phyloP scores from a whole-genome alignment of 1,139 yeast genomes.

The Yarrowia galli region DNA sequence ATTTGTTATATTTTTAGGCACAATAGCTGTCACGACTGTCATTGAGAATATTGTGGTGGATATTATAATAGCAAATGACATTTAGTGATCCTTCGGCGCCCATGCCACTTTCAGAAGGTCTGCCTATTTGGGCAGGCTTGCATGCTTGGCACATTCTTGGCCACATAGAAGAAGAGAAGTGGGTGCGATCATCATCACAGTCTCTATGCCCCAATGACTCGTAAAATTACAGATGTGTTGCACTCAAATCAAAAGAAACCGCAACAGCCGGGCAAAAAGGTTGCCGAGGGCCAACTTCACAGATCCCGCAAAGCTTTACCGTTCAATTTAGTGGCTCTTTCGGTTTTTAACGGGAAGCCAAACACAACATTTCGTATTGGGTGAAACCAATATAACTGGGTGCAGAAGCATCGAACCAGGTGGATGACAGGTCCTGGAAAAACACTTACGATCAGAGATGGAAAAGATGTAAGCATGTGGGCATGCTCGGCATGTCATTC shows the following conservation, averaged over 20 bases:
- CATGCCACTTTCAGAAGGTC: not conserved
- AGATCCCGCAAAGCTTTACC: not conserved
- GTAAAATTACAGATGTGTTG: not conserved
- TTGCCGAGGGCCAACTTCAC: slow-evolving; percentile 12
- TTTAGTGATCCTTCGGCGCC: not conserved
- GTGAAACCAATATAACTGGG: slow-evolving; percentile 4
- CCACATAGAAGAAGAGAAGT: not conserved
- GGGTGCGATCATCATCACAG: not conserved
- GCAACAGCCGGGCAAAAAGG: not conserved
- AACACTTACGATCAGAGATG: not conserved
- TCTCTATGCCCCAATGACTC: not conserved
- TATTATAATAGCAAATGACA: not conserved
- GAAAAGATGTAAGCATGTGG: not conserved
- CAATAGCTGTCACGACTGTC: not conserved
- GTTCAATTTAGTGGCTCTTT: slow-evolving; percentile 2
- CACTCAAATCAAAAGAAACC: not conserved
- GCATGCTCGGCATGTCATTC: not conserved
- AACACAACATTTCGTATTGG: slow-evolving; percentile 5
- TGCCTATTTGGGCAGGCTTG: not conserved
- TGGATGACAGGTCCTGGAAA: not conserved
- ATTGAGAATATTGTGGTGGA: no score
- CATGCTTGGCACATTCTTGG: slow-evolving; percentile 36
- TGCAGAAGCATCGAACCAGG: not conserved
- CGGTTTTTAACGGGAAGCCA: not conserved
- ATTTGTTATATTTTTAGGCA: not conserved